Evolutionary conservation across 768 basidiomycete species (phyloP).

Genomic region (Amanita muscaria): DNA sequence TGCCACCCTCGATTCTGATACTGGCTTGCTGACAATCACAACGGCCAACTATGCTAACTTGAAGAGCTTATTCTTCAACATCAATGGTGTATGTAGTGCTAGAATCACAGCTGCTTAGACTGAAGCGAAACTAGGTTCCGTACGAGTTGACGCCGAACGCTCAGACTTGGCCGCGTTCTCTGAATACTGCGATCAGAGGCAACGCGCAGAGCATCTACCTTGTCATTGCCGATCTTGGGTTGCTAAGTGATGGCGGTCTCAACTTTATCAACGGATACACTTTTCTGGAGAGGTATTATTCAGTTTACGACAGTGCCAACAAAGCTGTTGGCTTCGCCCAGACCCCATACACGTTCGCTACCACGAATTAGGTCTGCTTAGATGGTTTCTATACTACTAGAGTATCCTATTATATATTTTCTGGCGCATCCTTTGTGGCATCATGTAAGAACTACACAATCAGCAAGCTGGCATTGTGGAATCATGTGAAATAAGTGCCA

Average conservation of each 20-base stretch:
- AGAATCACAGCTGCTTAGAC: conserved; percentile 22
- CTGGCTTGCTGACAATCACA: conserved; percentile 48
- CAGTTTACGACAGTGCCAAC: conserved; percentile 54
- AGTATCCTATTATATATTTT: no score
- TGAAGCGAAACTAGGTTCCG: conserved; percentile 23
- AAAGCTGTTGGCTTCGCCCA: conserved; percentile 48
- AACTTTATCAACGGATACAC: conserved; percentile 51
- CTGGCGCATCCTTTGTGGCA: no score
- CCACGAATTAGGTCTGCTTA: conserved; percentile 23
- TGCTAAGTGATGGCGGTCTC: conserved; percentile 43
- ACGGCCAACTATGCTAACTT: conserved; percentile 40
- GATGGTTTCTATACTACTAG: no score
- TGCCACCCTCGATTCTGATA: conserved; percentile 26
- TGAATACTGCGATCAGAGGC: conserved; percentile 54
- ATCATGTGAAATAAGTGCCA: no score
- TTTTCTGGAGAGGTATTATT: conserved; percentile 48
- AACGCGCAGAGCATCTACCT: conserved; percentile 41
- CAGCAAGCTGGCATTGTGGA: no score
- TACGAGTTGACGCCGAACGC: conserved; percentile 55
- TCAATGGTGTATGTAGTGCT: conserved; percentile 33
- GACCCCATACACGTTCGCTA: conserved; percentile 40
- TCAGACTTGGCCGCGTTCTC: conserved; percentile 59
- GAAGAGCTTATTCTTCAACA: conserved; percentile 48
- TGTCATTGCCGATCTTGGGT: conserved; percentile 44
- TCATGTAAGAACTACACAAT: no score